Evolutionary conservation across 345 rosid species (phyloP), one percentile per base, ranked within the genome.

Genomic region (Arabidopsis suecica): DNA sequence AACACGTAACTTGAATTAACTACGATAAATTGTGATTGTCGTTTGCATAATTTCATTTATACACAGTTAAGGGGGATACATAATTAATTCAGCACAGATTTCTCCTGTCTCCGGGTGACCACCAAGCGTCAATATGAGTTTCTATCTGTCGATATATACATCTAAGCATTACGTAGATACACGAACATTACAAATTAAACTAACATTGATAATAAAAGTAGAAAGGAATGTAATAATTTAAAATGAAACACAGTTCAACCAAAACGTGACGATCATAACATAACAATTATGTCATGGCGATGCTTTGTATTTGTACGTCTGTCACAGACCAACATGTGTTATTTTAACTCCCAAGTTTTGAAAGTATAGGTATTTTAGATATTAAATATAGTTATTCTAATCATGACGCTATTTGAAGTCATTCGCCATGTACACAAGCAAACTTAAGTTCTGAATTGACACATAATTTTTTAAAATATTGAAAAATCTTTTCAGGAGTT

Each of bases 191-290:
- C 77, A 73, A 32, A 54, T 13, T 6, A 54, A 32, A 32, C 28
- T 18, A 12, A 2, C n/a, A 64, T 10, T 37, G 61, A 72, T 53
- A 72, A 41, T 42, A 53, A 38, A 42, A 62, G 62, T 54, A 73
- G 77, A 60, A 65, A 74, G 36, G 65, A 44, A 36, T 65, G 40
- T 65, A 65, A 56, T 65, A 23, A 57, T 74, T 32, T 47, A 22
- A 65, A 65, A 74, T 56, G 23, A 9, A 44, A 45, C 78, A 33
- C 71, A 74, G 71, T 47, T 65, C 60, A 65, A 74, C 78, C 65
- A 65, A 65, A 57, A 74, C 78, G 78, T 74, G 78, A 74, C 66
- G 72, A 74, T 74, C 78, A 74, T 74, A 64, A 38, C 68, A 71
- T 48, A 60, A 60, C 58, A 58, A 53, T 62, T 30, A 72, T 63